Conservation (phyloP, 805 yeast species). For the Zygosaccharomyces bailii region DNA sequence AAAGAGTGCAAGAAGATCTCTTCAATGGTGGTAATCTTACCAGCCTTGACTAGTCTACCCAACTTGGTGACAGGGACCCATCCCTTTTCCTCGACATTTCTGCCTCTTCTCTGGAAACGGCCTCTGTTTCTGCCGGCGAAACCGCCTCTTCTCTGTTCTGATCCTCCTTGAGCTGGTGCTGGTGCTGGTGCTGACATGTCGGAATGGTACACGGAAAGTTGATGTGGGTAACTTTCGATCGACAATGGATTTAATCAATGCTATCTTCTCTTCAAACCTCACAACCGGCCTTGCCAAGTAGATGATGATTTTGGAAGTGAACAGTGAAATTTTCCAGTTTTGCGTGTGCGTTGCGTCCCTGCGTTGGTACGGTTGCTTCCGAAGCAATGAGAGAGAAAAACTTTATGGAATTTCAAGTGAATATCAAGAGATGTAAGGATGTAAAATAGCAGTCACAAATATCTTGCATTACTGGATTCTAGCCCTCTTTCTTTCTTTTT, state of each 20-base stretch:
- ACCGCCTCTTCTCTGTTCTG: constrained; percentile 48
- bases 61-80: constrained; percentile 99
- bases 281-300: too few species aligned
- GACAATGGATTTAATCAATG: constrained; percentile 37
- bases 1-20: constrained; percentile 99
- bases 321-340: not conserved
- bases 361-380: not conserved
- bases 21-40: constrained; percentile 93
- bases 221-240: constrained; percentile 55
- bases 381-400: too few species aligned
- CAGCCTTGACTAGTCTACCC: constrained; percentile 99
- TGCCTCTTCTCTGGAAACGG: constrained; percentile 62
- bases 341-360: not conserved
- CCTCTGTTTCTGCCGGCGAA: constrained; percentile 58
- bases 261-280: too few species aligned
- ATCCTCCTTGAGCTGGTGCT: constrained; percentile 27
- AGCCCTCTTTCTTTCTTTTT: too few species aligned
- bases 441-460: too few species aligned
- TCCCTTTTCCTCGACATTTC: constrained; percentile 94
- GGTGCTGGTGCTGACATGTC: constrained; percentile 48
- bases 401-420: too few species aligned
- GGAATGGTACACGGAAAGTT: constrained; percentile 53
- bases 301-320: not conserved
- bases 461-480: too few species aligned
- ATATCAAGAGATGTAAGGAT: too few species aligned